Evolutionary conservation across 495 filamentous ascomycete species (phyloP).

Genomic region (Aspergillus wentii): DNA sequence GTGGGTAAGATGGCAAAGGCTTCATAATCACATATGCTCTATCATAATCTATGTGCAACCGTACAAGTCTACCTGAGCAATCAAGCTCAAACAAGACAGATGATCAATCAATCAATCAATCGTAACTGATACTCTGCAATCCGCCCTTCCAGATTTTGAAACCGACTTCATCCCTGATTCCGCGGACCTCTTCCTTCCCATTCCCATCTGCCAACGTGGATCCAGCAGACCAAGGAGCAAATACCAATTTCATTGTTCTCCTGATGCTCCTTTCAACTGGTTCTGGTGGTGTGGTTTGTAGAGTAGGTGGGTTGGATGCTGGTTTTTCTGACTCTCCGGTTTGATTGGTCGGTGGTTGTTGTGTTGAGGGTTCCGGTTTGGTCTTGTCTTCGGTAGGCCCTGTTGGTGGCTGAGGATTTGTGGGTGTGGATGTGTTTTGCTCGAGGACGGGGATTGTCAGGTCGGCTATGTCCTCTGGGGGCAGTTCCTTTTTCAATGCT

Average conservation of each 20-base stretch:
- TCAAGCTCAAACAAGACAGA: too few species aligned
- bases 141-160: slow-evolving; percentile 52
- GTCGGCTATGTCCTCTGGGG: background rate
- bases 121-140: slow-evolving; percentile 16
- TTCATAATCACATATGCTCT: too few species aligned
- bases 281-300: background rate
- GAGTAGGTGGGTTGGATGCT: background rate
- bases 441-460: background rate
- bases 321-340: background rate
- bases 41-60: too few species aligned
- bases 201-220: background rate
- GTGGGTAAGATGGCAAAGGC: too few species aligned
- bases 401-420: too few species aligned
- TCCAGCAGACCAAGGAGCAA: slow-evolving; percentile 59
- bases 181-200: background rate
- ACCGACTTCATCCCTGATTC: slow-evolving; percentile 27
- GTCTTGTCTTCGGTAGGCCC: background rate
- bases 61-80: too few species aligned
- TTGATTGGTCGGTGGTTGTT: background rate
- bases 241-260: slow-evolving; percentile 76
- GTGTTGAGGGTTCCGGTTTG: background rate
- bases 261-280: slow-evolving; percentile 23
- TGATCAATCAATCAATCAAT: background rate
- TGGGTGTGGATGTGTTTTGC: too few species aligned
- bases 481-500: slow-evolving; percentile 60